Base-by-base conservation (phyloP, 164 flowering plant genomes). In the Kalanchoe fedtschenkoi region DNA sequence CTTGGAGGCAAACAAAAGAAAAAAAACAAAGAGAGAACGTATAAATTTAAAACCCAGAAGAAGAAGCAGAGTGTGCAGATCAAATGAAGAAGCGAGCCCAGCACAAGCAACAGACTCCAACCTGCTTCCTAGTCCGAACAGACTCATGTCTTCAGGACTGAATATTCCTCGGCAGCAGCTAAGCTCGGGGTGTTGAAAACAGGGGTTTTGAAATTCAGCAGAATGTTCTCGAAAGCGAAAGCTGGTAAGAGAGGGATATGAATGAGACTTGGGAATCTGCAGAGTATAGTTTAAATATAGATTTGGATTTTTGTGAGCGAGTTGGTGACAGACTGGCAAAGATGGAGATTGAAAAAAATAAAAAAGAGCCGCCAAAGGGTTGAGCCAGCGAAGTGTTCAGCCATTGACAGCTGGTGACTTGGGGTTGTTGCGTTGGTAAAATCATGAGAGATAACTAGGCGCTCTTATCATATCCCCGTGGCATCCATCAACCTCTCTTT, bases 301-400 rank as follows among this genome's bases (percentile, higher is more conserved):
- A 51, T 51, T 51, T 24, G 32, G 32, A 13, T 1, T 10, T 26
- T n/a, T n/a, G n/a, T n/a, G n/a, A n/a, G n/a, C n/a, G 56, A 51
- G 56, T 51, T 51, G 56, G 26, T 51, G 56, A 51, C 56, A 51
- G 33, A 51, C 56, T 51, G 56, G 56, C 56, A 26, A 51, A 24
- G 56, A 51, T 51, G 56, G 32, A 28, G 54, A 47, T 47, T 47
- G 15, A 29, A 5, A 47, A 47, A 51, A 51, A 51, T 51, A 14
- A 51, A 6, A 51, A 29, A 4, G 56, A 32, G 9, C 55, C 55
- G 22, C 21, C 24, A 37, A 22, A 24, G 30, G 55, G 55, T 47
- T 22, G 10, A 47, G 55, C 55, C 55, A 47, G 55, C 55, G 28
- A 47, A 22, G 55, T 47, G 28, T 47, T 47, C 30, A n/a, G 51